phyloP scores from a whole-genome alignment of 768 basidiomycete species.

The Boletus eberwhitei region DNA sequence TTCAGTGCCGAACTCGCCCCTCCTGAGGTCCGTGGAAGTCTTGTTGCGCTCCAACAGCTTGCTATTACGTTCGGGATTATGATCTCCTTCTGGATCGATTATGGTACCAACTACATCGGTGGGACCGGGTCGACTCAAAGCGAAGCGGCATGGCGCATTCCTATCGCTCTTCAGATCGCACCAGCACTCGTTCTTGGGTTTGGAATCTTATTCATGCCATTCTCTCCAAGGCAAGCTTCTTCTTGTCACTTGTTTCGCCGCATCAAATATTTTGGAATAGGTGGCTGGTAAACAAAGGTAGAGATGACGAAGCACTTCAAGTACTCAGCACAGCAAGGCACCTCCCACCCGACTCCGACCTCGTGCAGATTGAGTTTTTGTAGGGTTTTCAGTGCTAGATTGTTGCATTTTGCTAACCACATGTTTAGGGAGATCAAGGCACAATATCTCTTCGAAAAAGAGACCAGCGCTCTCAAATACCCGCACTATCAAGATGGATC shows the following conservation, averaged over 20 bases:
- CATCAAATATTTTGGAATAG: constrained; percentile 27
- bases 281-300: constrained; percentile 75
- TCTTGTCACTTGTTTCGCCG: background rate
- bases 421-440: constrained; percentile 62
- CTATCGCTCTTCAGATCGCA: constrained; percentile 68
- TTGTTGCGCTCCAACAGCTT: constrained; percentile 79
- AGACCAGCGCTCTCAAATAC: constrained; percentile 52
- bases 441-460: constrained; percentile 70
- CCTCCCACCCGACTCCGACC: constrained; percentile 52
- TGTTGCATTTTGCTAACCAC: background rate
- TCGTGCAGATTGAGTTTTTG: constrained; percentile 74
- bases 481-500: constrained; percentile 65
- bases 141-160: constrained; percentile 74
- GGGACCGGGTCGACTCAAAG: constrained; percentile 54
- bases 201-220: constrained; percentile 76
- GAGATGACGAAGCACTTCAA: constrained; percentile 68
- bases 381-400: constrained; percentile 35
- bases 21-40: constrained; percentile 76
- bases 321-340: constrained; percentile 61
- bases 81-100: constrained; percentile 51
- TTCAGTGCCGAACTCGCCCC: constrained; percentile 57
- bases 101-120: constrained; percentile 67
- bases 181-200: constrained; percentile 68
- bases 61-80: constrained; percentile 81
- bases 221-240: constrained; percentile 60